These are phyloP conservation scores for Aspergillus sp. DNA, from an alignment of 2,329 filamentous ascomycete species.

Conservation along the genomic window DNA sequence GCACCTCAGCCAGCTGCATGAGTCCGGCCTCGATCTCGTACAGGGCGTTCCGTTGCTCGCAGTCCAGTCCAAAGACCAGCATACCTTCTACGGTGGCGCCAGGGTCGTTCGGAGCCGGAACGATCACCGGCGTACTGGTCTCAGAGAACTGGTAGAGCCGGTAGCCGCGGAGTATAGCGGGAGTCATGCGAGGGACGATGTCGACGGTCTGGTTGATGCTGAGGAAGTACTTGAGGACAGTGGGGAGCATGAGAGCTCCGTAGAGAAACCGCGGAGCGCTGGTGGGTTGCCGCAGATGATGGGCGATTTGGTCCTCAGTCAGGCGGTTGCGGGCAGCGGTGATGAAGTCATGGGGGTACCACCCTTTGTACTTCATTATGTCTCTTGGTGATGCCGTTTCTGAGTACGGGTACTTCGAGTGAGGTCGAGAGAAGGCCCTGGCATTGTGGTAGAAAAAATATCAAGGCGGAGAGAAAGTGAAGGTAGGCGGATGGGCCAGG, in stretches of 20 bases:
- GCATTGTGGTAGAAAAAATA: too few species aligned
- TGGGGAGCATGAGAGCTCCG: constrained; percentile 29
- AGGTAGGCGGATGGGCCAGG: too few species aligned
- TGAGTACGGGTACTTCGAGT: background rate
- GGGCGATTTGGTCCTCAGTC: constrained; percentile 17
- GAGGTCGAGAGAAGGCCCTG: too few species aligned
- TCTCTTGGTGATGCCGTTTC: background rate
- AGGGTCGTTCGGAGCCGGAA: constrained; percentile 18
- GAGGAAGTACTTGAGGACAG: constrained; percentile 26
- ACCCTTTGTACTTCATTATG: background rate
- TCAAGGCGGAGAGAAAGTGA: too few species aligned
- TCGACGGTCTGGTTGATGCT: constrained; percentile 14
- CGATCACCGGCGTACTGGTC: constrained; percentile 17
- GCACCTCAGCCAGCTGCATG: constrained; percentile 16
- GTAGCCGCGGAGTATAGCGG: constrained; percentile 24
- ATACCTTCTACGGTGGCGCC: constrained; percentile 23
- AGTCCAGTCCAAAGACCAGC: constrained; percentile 24
- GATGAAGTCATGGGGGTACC: constrained; percentile 15
- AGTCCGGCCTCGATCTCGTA: constrained; percentile 23
- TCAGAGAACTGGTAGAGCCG: constrained; percentile 20
- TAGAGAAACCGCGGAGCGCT: constrained; percentile 27
- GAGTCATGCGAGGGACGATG: constrained; percentile 25
- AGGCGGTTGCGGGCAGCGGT: constrained; percentile 21
- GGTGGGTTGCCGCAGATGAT: constrained; percentile 14
- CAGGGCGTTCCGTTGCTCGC: constrained; percentile 22